A percentile compares a stretch with the other conserved stretches of the same genome.
These are phyloP conservation scores for Macrotyloma uniflorum DNA, from an alignment of 306 rosid genomes.

Conservation along the genomic window DNA sequence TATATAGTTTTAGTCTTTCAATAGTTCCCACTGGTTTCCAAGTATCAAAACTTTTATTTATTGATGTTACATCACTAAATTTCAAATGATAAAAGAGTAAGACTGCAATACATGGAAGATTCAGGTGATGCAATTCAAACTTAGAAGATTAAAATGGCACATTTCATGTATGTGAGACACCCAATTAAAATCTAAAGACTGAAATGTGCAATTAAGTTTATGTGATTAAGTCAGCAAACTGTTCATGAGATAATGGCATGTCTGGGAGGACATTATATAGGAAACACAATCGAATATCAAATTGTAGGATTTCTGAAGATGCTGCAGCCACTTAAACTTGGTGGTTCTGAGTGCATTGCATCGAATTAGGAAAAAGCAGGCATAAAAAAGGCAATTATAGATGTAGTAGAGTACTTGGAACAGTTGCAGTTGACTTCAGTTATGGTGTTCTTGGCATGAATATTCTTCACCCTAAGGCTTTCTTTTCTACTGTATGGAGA, in stretches of 20 bases:
- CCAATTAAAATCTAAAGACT: too few relatives aligned
- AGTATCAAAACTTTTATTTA: too few relatives aligned
- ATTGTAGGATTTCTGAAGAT: constrained; percentile 11
- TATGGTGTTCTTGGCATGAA: constrained; percentile 20
- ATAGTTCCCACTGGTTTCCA: too few relatives aligned
- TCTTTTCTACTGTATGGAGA: not conserved
- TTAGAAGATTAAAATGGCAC: too few relatives aligned
- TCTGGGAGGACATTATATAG: not conserved
- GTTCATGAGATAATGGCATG: not conserved
- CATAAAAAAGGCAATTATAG: constrained; percentile 11
- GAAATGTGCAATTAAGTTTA: too few relatives aligned
- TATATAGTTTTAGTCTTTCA: too few relatives aligned
- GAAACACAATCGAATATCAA: not conserved
- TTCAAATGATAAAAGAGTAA: too few relatives aligned
- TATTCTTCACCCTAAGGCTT: constrained; percentile 19
- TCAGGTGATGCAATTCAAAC: too few relatives aligned
- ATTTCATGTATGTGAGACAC: too few relatives aligned
- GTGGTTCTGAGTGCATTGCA: constrained; percentile 32
- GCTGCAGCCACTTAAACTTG: constrained; percentile 38
- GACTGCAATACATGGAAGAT: too few relatives aligned
- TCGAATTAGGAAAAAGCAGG: constrained; percentile 15
- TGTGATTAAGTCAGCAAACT: not conserved
- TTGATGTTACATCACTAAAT: too few relatives aligned
- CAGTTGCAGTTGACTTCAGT: constrained; percentile 33
- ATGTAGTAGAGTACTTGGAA: not conserved